A percentile compares a stretch with the other conserved stretches of the same genome.
phyloP scores from a whole-genome alignment of 176 grass and related monocot species.

The Eleusine indica region DNA sequence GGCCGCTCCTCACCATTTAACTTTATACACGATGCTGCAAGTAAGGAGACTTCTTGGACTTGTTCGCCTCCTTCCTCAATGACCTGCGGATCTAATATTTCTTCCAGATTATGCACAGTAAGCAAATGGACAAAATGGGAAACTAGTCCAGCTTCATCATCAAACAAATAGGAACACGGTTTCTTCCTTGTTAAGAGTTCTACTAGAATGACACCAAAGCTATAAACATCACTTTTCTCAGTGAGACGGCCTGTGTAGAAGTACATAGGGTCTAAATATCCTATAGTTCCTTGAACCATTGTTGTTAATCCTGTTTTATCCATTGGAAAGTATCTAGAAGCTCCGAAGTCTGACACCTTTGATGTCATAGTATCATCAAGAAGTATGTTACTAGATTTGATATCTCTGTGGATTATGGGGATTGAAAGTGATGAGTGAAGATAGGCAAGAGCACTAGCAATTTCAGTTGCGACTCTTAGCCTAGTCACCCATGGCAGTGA shows the following conservation, averaged over 20 bases:
- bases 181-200: constrained; percentile 46
- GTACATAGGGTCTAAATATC: too few species aligned
- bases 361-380: constrained; percentile 50
- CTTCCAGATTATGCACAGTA: background rate
- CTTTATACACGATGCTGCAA: constrained; percentile 5
- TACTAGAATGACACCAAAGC: constrained; percentile 56
- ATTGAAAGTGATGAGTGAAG: too few species aligned
- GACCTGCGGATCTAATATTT: constrained; percentile 18
- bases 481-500: too few species aligned
- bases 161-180: constrained; percentile 23
- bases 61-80: constrained; percentile 9
- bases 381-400: constrained; percentile 44
- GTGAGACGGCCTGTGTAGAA: constrained; percentile 43
- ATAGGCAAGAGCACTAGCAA: too few species aligned
- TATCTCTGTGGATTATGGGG: background rate
- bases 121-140: constrained; percentile 4
- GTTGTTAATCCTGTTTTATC: constrained; percentile 37
- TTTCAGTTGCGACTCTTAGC: too few species aligned
- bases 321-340: constrained; percentile 53
- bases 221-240: constrained; percentile 62
- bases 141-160: constrained; percentile 13
- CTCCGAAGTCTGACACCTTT: constrained; percentile 57
- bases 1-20: constrained; percentile 11
- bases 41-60: background rate
- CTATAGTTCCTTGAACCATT: too few species aligned